Conservation (phyloP, 2,329 filamentous ascomycete genomes). For the Dothistroma septosporum region DNA sequence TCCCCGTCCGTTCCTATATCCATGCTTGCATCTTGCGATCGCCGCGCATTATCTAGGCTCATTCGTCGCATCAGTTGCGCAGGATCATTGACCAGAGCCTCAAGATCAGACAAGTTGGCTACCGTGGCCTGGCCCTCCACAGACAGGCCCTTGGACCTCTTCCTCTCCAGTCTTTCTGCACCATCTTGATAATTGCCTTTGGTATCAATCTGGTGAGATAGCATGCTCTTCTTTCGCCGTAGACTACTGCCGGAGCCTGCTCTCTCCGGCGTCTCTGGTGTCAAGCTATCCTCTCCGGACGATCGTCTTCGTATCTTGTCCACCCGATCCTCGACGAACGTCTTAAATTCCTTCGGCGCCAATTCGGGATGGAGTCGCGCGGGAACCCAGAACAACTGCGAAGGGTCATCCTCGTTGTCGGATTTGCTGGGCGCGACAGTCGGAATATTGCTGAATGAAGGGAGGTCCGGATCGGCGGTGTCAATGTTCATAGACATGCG, state of each 20-base stretch:
- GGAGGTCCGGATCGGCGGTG: constrained; percentile 66
- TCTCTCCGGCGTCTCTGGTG: constrained; percentile 55
- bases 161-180: constrained; percentile 71
- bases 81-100: constrained; percentile 78
- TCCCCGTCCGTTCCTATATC: constrained; percentile 56
- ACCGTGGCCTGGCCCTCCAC: constrained; percentile 54
- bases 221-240: constrained; percentile 87
- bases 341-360: constrained; percentile 93
- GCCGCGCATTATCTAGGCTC: constrained; percentile 49
- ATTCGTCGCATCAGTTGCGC: constrained; percentile 66
- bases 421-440: constrained; percentile 64
- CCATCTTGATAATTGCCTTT: constrained; percentile 75
- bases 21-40: constrained; percentile 33
- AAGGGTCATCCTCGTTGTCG: constrained; percentile 82
- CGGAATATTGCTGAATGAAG: constrained; percentile 63
- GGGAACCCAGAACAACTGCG: constrained; percentile 90
- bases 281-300: constrained; percentile 60
- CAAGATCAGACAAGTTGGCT: constrained; percentile 61
- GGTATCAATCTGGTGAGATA: constrained; percentile 85
- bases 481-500: constrained; percentile 93
- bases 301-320: constrained; percentile 84
- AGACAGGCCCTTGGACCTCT: constrained; percentile 56
- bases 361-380: constrained; percentile 91
- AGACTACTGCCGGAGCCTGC: constrained; percentile 57
- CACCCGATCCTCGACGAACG: constrained; percentile 88